Conservation (phyloP, 2,329 filamentous ascomycete species). For the Onygenales sp. region DNA sequence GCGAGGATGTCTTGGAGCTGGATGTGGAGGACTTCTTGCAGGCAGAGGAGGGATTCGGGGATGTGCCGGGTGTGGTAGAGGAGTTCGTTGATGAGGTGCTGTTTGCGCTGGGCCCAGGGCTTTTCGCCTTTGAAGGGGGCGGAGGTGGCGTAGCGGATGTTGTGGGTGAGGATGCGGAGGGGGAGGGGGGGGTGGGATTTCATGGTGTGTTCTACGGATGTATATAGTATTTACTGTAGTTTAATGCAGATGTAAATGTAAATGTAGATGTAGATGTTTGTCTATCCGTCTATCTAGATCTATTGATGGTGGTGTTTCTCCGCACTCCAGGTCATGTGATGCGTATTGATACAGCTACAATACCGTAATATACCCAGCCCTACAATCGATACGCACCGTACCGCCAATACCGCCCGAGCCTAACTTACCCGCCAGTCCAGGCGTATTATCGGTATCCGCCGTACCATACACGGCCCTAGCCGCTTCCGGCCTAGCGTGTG, state of each 20-base stretch:
- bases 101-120: constrained; percentile 40
- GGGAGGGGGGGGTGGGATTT: constrained; percentile 20
- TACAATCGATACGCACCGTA: too few relatives aligned
- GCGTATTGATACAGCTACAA: too few relatives aligned
- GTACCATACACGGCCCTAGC: too few relatives aligned
- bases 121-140: constrained; percentile 41
- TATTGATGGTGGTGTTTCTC: too few relatives aligned
- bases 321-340: too few relatives aligned
- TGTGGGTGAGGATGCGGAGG: constrained; percentile 46
- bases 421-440: too few relatives aligned
- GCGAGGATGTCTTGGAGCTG: constrained; percentile 43
- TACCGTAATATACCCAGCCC: too few relatives aligned
- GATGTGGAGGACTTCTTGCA: constrained; percentile 47
- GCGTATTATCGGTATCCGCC: too few relatives aligned
- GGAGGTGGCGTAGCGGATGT: constrained; percentile 47
- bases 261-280: too few relatives aligned
- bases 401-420: too few relatives aligned
- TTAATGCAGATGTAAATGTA: too few relatives aligned
- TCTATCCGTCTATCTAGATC: too few relatives aligned
- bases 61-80: constrained; percentile 36
- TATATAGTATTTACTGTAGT: not conserved
- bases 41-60: constrained; percentile 41
- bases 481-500: not conserved
- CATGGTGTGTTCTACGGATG: constrained; percentile 3
- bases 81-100: constrained; percentile 39